These are phyloP conservation scores for Trametes coccinea DNA, from an alignment of 768 basidiomycete genomes.

Conservation along the genomic window DNA sequence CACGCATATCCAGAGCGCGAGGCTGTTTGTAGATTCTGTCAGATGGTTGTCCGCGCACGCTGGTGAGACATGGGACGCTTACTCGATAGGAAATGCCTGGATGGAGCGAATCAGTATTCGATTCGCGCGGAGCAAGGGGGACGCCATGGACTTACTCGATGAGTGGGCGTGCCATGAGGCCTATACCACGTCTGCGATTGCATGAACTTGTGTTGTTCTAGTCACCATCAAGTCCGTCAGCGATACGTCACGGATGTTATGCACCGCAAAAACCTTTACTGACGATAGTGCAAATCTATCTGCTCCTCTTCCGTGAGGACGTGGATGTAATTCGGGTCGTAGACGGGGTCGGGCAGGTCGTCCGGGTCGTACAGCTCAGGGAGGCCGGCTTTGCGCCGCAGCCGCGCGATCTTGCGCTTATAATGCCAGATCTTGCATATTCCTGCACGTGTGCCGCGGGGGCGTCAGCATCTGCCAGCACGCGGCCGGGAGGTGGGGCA, in stretches of 20 bases:
- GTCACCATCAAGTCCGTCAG: background rate
- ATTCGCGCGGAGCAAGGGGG: background rate
- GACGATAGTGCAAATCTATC: conserved; percentile 63
- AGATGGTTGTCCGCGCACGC: background rate
- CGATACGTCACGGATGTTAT: too few species aligned
- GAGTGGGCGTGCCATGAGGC: conserved; percentile 82
- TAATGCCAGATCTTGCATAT: conserved; percentile 74
- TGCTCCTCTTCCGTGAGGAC: conserved; percentile 69
- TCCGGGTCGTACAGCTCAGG: conserved; percentile 72
- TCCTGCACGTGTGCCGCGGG: conserved; percentile 40
- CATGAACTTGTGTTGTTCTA: conserved; percentile 70
- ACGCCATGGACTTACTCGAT: conserved; percentile 46
- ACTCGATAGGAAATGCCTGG: conserved; percentile 73
- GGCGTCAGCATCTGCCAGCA: background rate
- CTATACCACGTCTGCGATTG: conserved; percentile 83
- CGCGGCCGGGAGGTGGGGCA: background rate
- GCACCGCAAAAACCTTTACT: conserved; percentile 27
- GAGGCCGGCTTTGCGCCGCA: conserved; percentile 63
- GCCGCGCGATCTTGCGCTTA: conserved; percentile 57
- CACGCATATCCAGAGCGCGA: conserved; percentile 71
- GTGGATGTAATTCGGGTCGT: conserved; percentile 69
- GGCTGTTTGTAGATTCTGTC: conserved; percentile 36
- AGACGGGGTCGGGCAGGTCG: conserved; percentile 77
- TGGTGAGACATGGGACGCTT: conserved; percentile 20
- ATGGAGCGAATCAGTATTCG: conserved; percentile 34